Evolutionary conservation across 192 early-diverging fungal genomes (phyloP), one percentile per base, ranked within the genome.

Genomic region (Helicostylum pulchrum): DNA sequence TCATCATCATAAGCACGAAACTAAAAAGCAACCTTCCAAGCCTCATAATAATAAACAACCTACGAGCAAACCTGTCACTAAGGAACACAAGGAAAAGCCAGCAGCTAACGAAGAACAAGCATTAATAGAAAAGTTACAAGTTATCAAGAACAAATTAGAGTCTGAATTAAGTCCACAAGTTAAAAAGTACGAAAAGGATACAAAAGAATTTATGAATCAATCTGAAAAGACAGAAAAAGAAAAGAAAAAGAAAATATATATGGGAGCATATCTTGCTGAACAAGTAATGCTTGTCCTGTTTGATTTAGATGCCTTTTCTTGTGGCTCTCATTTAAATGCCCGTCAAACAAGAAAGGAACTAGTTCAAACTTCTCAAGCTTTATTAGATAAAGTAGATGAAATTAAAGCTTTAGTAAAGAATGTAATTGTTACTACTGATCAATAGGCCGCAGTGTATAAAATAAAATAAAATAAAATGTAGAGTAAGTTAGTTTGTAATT

Each of bases 371-470:
- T 21, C 60, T 31, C 60, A 61, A 26, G 21, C 21, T 1, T 49
- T 61, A 17, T 30, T 61, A 30, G 60, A 61, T 49, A 46, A 36
- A 61, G 60, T 61, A 11, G 60, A 61, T 36, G 60, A 59, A 45
- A 39, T 59, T 26, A 59, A 59, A 45, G 44, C 57, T 7, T n/a
- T 56, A 34, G 54, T 56, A 20, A 56, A 56, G 54, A 56, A 39
- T 56, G 17, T 15, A 14, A 10, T 39, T 39, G 36, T 39, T 9
- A 39, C 36, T 9, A 39, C 36, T 9, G 36, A 39, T 39, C 36
- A 39, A 39, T 39, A 39, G 9, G 6, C 9, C 9, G 6, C 36
- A 39, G n/a, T 39, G 36, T 39, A 39, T 39, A 39, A n/a, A 39
- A 39, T 39, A 39, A 10, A 39, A 36, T n/a, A n/a, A 26, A 26